Conservation (phyloP, 305 asterid species). For the Caryopteris hybrid region DNA sequence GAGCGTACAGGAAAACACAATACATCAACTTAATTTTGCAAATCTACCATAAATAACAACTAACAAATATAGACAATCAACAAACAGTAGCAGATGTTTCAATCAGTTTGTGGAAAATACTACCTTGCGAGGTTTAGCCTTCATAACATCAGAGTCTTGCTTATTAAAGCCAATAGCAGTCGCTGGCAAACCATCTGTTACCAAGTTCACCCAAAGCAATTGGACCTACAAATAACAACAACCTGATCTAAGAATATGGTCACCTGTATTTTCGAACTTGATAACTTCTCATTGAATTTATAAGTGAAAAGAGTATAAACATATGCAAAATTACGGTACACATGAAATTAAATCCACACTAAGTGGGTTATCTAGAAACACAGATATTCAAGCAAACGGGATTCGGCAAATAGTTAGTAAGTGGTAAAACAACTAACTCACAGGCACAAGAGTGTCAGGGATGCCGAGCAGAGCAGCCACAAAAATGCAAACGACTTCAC, state of each 20-base stretch:
- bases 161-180: slow-evolving; percentile 99
- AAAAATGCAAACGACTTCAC: slow-evolving; percentile 98
- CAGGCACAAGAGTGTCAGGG: slow-evolving; percentile 98
- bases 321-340: background rate
- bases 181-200: slow-evolving; percentile 99
- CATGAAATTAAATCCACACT: background rate
- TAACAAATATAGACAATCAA: background rate
- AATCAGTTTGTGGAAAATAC: background rate
- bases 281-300: slow-evolving; percentile 13
- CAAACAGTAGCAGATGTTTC: background rate
- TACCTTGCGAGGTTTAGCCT: slow-evolving; percentile 98
- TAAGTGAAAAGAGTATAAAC: slow-evolving; percentile 1
- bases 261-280: background rate
- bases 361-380: background rate
- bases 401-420: background rate
- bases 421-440: slow-evolving; percentile 37
- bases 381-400: background rate
- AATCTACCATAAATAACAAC: background rate
- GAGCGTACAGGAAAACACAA: background rate
- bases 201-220: slow-evolving; percentile 98
- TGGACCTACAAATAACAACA: slow-evolving; percentile 69
- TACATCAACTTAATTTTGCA: background rate
- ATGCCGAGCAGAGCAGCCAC: slow-evolving; percentile 98
- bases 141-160: slow-evolving; percentile 98
- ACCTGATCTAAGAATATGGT: slow-evolving; percentile 13